These are phyloP conservation scores for Hepatocystis sp. DNA, from an alignment of 169 alveolate species.

Conservation along the genomic window DNA sequence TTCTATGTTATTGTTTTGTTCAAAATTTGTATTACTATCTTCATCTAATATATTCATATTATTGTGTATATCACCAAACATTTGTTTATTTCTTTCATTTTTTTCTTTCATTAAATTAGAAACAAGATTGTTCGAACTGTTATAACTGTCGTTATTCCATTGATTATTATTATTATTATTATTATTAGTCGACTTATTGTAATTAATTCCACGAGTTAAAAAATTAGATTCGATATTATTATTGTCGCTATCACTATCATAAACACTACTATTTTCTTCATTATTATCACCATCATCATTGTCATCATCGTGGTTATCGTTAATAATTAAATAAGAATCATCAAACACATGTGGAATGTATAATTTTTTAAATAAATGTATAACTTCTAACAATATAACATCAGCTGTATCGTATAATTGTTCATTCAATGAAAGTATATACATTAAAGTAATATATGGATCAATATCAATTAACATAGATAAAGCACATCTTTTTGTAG, in stretches of 20 bases:
- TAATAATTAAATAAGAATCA: conserved; percentile 25
- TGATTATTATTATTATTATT: background rate
- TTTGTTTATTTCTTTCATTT: background rate
- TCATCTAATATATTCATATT: conserved; percentile 27
- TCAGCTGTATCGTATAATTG: conserved; percentile 84
- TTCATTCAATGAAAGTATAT: conserved; percentile 84
- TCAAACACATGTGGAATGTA: conserved; percentile 80
- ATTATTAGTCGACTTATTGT: too few species aligned
- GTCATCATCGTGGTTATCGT: conserved; percentile 26
- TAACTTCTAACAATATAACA: conserved; percentile 88
- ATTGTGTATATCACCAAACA: conserved; percentile 2
- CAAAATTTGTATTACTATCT: too few species aligned
- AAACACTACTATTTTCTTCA: conserved; percentile 5
- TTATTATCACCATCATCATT: conserved; percentile 21
- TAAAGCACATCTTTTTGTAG: conserved; percentile 94
- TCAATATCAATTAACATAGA: conserved; percentile 90
- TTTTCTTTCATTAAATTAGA: background rate
- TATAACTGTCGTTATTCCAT: background rate
- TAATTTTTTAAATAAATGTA: conserved; percentile 88
- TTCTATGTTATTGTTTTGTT: too few species aligned
- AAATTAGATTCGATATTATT: background rate
- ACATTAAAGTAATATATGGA: conserved; percentile 90
- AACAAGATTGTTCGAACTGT: background rate
- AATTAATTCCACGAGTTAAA: too few species aligned
- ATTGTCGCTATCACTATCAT: conserved; percentile 41